Evolutionary conservation across 179 eudicot species (phyloP).

Genomic region (Kewa caespitosa): DNA sequence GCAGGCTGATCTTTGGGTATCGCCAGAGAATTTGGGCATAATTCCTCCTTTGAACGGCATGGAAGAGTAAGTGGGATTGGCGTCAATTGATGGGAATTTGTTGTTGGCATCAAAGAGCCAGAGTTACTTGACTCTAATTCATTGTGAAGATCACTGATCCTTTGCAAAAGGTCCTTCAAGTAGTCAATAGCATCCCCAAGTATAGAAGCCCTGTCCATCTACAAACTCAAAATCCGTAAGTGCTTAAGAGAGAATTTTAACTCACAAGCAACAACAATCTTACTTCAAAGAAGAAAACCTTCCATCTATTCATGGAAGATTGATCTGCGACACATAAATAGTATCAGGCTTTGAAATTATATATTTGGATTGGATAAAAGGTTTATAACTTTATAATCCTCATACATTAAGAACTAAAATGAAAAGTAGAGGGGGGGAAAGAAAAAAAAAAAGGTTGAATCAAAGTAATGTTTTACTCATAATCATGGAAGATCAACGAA

Average conservation of each 20-base stretch:
- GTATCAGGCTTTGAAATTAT: no score
- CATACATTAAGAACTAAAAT: no score
- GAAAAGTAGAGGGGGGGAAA: no score
- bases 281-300: no score
- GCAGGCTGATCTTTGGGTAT: slow-evolving; percentile 80
- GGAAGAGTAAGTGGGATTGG: slow-evolving; percentile 57
- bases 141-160: slow-evolving; percentile 79
- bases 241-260: not conserved
- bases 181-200: slow-evolving; percentile 96
- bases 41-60: slow-evolving; percentile 73
- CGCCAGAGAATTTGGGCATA: slow-evolving; percentile 61
- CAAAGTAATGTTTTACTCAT: no score
- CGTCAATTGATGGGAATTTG: slow-evolving; percentile 68
- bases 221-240: slow-evolving; percentile 5
- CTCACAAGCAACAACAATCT: not conserved
- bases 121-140: slow-evolving; percentile 71
- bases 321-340: no score
- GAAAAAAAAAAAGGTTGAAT: no score
- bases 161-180: slow-evolving; percentile 80
- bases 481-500: no score
- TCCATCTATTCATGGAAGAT: no score
- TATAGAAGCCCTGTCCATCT: slow-evolving; percentile 98
- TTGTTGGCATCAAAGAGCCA: slow-evolving; percentile 46
- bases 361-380: no score
- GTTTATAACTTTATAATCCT: no score